A percentile compares a stretch with the other conserved stretches of the same genome.
These are phyloP conservation scores for Reutealis trisperma DNA, from an alignment of 345 rosid genomes.

Conservation along the genomic window DNA sequence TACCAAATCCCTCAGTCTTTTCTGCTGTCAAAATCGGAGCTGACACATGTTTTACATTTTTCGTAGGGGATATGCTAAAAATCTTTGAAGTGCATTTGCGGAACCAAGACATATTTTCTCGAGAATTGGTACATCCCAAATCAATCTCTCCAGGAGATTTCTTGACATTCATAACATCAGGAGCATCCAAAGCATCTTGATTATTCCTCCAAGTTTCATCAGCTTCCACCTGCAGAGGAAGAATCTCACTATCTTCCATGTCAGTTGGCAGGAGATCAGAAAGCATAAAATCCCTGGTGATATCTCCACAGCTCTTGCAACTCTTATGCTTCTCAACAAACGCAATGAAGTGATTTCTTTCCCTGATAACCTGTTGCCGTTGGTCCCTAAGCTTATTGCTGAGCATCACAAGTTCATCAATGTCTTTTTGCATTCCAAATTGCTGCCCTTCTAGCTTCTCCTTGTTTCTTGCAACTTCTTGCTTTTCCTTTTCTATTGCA, in stretches of 20 bases:
- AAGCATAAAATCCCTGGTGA: conserved; percentile 50
- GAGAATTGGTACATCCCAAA: conserved; percentile 42
- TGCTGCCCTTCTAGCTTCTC: conserved; percentile 54
- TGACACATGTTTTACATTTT: conserved; percentile 42
- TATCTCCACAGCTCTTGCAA: conserved; percentile 66
- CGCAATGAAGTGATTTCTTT: conserved; percentile 54
- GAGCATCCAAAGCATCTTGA: conserved; percentile 28
- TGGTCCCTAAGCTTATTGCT: conserved; percentile 59
- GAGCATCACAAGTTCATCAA: conserved; percentile 57
- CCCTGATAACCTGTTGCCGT: conserved; percentile 47
- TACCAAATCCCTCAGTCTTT: conserved; percentile 26
- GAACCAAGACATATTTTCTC: conserved; percentile 55
- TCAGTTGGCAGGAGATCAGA: conserved; percentile 59
- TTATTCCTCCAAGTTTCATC: conserved; percentile 34
- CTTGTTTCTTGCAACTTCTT: conserved; percentile 46
- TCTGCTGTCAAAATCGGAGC: conserved; percentile 32
- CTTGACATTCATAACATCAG: conserved; percentile 29
- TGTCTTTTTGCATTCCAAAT: conserved; percentile 60
- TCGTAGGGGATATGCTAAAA: conserved; percentile 62
- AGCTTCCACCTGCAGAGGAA: conserved; percentile 34
- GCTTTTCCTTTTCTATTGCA: conserved; percentile 51
- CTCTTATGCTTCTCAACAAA: conserved; percentile 60
- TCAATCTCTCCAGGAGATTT: conserved; percentile 39
- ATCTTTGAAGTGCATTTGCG: conserved; percentile 61
- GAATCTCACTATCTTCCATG: conserved; percentile 35